Conservation (phyloP, 352 stramenopile genomes). For the Vaucheria bursata region DNA sequence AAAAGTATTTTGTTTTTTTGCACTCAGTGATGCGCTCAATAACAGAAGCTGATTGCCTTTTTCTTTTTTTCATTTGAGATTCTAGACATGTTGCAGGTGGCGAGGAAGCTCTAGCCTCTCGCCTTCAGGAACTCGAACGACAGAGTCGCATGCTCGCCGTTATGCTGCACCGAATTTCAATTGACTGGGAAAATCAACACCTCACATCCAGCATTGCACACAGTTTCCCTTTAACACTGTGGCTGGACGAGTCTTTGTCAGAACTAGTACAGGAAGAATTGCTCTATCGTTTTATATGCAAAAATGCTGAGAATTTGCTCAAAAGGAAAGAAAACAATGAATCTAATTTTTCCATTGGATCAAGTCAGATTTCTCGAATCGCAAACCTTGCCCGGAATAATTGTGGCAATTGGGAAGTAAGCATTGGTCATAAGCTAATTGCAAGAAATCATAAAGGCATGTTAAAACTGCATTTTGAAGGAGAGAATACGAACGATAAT, state of each 20-base stretch:
- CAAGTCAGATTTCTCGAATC: too few species aligned
- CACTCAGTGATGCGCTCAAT: too few species aligned
- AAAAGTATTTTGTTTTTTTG: not conserved
- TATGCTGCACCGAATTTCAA: constrained; percentile 28
- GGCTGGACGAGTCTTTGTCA: constrained; percentile 10
- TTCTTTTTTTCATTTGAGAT: too few species aligned
- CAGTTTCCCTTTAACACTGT: constrained; percentile 19
- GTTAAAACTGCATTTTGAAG: too few species aligned
- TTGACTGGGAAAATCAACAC: constrained; percentile 36
- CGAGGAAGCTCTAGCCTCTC: constrained; percentile 20
- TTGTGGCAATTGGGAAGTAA: too few species aligned
- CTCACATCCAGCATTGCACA: not conserved
- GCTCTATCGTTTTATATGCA: constrained; percentile 45
- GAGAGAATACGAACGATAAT: too few species aligned
- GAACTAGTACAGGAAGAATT: constrained; percentile 45
- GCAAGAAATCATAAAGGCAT: too few species aligned
- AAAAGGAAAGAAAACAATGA: constrained; percentile 1
- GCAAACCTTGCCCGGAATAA: too few species aligned
- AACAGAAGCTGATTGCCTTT: too few species aligned
- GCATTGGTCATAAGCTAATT: too few species aligned
- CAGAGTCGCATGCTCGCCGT: constrained; percentile 34
- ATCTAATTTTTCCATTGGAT: too few species aligned
- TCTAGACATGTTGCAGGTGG: constrained; percentile 30
- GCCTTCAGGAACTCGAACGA: constrained; percentile 32
- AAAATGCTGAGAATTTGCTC: too few species aligned